These are phyloP conservation scores for Daphne laureola DNA, from an alignment of 441 rosid genomes.

Conservation along the genomic window DNA sequence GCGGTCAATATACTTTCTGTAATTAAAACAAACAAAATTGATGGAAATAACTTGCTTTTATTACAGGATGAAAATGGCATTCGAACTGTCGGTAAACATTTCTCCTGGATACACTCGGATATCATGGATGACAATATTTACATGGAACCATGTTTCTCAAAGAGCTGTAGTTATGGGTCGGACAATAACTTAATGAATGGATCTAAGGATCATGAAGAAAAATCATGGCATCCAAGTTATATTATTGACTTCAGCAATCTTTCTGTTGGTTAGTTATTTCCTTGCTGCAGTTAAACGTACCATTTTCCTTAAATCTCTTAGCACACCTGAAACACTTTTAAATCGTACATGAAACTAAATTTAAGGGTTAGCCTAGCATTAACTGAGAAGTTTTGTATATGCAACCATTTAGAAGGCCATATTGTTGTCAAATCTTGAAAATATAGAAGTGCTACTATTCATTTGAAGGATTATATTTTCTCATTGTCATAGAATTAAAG, in stretches of 20 bases:
- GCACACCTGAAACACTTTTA: no score
- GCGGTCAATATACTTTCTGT: no score
- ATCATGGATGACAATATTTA: constrained; percentile 90
- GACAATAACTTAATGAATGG: constrained; percentile 24
- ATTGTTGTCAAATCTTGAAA: no score
- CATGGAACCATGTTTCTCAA: constrained; percentile 52
- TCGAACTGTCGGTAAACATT: constrained; percentile 35
- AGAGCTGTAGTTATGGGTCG: constrained; percentile 6
- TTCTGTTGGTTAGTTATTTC: constrained; percentile 45
- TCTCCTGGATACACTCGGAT: constrained; percentile 89
- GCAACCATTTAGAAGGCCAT: no score
- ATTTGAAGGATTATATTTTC: no score
- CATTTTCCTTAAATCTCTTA: no score
- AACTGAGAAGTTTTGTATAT: no score
- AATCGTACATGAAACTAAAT: no score
- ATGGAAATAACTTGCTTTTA: not conserved
- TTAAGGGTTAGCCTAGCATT: no score
- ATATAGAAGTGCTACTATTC: no score
- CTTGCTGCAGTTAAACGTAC: not conserved
- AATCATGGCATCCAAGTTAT: constrained; percentile 67
- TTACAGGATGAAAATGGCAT: constrained; percentile 42
- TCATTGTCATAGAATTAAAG: no score
- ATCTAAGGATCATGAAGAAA: constrained; percentile 18
- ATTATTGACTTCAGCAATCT: constrained; percentile 87
- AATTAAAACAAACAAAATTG: no score